phyloP scores from a whole-genome alignment of 148 eudicot genomes.

The Arbutus unedo region DNA sequence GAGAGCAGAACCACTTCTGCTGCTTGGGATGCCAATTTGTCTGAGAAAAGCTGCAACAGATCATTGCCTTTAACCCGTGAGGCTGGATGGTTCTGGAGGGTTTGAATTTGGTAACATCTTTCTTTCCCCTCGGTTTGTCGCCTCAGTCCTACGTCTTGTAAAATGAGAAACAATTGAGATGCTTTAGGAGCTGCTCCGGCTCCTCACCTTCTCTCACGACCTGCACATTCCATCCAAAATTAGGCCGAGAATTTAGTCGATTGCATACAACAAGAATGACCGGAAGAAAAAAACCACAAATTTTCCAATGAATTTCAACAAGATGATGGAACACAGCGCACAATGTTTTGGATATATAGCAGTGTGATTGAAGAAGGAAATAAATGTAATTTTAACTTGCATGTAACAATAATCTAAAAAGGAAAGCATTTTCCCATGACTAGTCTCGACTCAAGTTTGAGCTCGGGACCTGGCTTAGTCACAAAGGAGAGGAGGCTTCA shows the following conservation, averaged over 20 bases:
- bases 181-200: conserved; percentile 20
- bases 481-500: too few relatives aligned
- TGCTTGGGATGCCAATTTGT: conserved; percentile 24
- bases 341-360: too few relatives aligned
- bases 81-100: neutral
- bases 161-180: conserved; percentile 15
- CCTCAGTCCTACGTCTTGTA: neutral
- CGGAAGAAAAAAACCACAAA: neutral
- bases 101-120: neutral
- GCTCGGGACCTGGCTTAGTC: too few relatives aligned
- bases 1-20: neutral
- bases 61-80: neutral
- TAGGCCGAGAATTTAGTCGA: neutral
- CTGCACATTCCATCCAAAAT: conserved; percentile 12
- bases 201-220: conserved; percentile 17
- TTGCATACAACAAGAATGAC: neutral
- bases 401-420: too few relatives aligned
- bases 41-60: conserved; percentile 7
- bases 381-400: too few relatives aligned
- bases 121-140: neutral
- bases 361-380: too few relatives aligned
- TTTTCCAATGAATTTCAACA: neutral
- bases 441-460: too few relatives aligned
- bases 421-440: too few relatives aligned
- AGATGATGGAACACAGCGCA: too few relatives aligned